These are phyloP conservation scores for Suillus decipiens DNA, from an alignment of 768 basidiomycete species.

Conservation along the genomic window DNA sequence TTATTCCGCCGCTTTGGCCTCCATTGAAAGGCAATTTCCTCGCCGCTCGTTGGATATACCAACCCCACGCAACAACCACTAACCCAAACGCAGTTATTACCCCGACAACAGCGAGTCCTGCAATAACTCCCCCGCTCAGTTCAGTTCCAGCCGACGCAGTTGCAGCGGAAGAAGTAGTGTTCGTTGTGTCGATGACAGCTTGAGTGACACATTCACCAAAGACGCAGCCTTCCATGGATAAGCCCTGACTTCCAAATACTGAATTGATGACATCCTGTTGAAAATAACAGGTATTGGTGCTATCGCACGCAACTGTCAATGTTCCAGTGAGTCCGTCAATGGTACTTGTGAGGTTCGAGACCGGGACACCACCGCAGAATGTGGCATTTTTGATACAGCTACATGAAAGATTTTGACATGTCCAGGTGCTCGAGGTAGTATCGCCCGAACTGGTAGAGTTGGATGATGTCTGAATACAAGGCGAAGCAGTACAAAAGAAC, in stretches of 20 bases:
- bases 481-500: conserved; percentile 78
- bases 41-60: conserved; percentile 62
- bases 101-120: conserved; percentile 85
- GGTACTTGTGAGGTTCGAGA: conserved; percentile 52
- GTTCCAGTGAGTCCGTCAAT: conserved; percentile 69
- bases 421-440: conserved; percentile 56
- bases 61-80: conserved; percentile 61
- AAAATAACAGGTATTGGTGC: conserved; percentile 70
- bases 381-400: conserved; percentile 65
- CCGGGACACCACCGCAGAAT: conserved; percentile 67
- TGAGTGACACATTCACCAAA: conserved; percentile 92
- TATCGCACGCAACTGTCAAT: conserved; percentile 68
- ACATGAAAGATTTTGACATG: conserved; percentile 74
- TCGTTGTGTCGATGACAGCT: conserved; percentile 65
- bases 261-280: conserved; percentile 64
- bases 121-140: conserved; percentile 84
- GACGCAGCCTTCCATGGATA: conserved; percentile 70
- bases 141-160: conserved; percentile 37
- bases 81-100: conserved; percentile 59
- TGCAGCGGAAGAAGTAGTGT: conserved; percentile 35
- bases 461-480: conserved; percentile 63
- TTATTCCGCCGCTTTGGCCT: conserved; percentile 51
- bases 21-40: conserved; percentile 42
- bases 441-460: conserved; percentile 31
- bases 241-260: conserved; percentile 74